phyloP scores from a whole-genome alignment of 176 grass and related monocot species.

The Paspalum notatum region DNA sequence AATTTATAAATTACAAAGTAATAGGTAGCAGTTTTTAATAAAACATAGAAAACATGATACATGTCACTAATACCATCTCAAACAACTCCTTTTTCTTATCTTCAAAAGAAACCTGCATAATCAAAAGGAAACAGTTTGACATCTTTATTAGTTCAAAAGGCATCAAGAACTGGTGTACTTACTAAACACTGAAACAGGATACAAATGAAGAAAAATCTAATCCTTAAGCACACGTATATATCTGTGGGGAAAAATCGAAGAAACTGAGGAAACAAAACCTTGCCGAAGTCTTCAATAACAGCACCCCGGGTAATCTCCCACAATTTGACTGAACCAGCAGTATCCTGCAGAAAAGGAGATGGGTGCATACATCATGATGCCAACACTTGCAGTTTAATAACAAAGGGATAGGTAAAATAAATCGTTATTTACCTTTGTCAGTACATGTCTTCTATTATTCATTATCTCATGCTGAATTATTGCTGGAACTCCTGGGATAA shows the following conservation, averaged over 20 bases:
- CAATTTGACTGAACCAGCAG: conserved; percentile 81
- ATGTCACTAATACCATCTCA: conserved; percentile 76
- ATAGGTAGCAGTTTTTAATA: background rate
- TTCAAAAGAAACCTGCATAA: conserved; percentile 87
- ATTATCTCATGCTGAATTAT: conserved; percentile 96
- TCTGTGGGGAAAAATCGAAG: conserved; percentile 12
- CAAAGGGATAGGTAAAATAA: conserved; percentile 14
- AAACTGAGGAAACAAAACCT: conserved; percentile 58
- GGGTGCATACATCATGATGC: conserved; percentile 1
- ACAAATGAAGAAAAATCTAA: conserved; percentile 7
- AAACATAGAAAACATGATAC: conserved; percentile 22
- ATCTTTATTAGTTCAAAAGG: conserved; percentile 45
- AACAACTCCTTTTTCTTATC: conserved; percentile 98
- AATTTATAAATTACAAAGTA: conserved; percentile 33
- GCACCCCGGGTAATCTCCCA: conserved; percentile 93
- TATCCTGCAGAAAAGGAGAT: conserved; percentile 64
- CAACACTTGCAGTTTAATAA: conserved; percentile 16
- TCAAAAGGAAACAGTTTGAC: conserved; percentile 44
- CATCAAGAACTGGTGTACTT: background rate
- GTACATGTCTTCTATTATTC: conserved; percentile 94
- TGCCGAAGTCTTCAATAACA: conserved; percentile 93
- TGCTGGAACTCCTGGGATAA: conserved; percentile 74
- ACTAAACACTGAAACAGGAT: conserved; percentile 9
- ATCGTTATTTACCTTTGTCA: conserved; percentile 79
- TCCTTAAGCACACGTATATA: background rate